These are phyloP conservation scores for Zymoseptoria tritici DNA, from an alignment of 2,329 filamentous ascomycete species.

Conservation along the genomic window DNA sequence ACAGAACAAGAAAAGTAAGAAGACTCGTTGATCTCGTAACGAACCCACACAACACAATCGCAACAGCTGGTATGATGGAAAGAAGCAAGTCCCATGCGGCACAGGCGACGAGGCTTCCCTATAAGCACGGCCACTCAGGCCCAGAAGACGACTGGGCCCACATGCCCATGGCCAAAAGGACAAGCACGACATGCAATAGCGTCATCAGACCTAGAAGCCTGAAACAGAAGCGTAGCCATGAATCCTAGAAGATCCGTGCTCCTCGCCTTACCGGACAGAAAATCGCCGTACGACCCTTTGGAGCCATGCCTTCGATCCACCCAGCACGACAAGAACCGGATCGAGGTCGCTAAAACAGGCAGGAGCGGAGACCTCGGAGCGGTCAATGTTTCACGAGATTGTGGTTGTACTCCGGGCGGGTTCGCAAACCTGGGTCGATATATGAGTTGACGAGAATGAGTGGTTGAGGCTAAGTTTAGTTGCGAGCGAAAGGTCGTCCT, in stretches of 20 bases:
- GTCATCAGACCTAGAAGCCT: constrained; percentile 12
- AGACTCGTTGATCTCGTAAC: constrained; percentile 35
- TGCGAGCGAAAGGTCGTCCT: constrained; percentile 16
- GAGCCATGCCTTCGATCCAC: constrained; percentile 6
- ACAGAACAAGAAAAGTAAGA: constrained; percentile 29
- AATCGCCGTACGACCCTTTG: constrained; percentile 4
- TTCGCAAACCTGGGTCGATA: not conserved
- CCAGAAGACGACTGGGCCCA: not conserved
- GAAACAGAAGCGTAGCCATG: constrained; percentile 24
- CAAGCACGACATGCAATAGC: constrained; percentile 15
- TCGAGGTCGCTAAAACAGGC: constrained; percentile 11
- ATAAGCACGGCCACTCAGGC: constrained; percentile 18
- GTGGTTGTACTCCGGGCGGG: not conserved
- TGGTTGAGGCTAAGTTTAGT: constrained; percentile 20
- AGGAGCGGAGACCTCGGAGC: constrained; percentile 4
- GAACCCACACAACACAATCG: constrained; percentile 15
- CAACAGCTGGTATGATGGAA: constrained; percentile 19
- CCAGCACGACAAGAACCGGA: constrained; percentile 5
- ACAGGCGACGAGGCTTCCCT: constrained; percentile 12
- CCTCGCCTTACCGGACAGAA: not conserved
- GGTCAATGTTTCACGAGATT: constrained; percentile 9
- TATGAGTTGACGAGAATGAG: constrained; percentile 1
- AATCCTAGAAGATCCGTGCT: constrained; percentile 18
- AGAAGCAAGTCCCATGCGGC: constrained; percentile 11
- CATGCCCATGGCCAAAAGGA: not conserved